Evolutionary conservation across 345 rosid genomes (phyloP), one percentile per base, ranked within the genome.

Genomic region (Balakata baccata): DNA sequence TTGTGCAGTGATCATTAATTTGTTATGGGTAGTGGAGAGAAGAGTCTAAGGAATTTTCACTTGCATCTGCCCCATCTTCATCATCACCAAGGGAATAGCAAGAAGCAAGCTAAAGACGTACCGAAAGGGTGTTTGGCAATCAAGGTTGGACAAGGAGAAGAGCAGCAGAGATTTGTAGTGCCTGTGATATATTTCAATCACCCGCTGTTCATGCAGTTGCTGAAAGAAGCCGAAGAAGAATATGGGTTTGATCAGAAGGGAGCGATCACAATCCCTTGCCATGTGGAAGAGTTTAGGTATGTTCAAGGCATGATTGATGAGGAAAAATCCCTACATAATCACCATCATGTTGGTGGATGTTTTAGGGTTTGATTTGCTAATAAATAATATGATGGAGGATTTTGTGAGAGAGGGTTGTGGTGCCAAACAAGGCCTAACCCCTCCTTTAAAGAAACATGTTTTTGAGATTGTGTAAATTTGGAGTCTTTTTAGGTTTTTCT

Each of bases 251-350:
- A 79, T 39, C 82, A 79, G 61, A 79, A 74, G 52, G 82, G 82
- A 4, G 43, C 82, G 3, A 74, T 79, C 63, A 70, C 72, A 12
- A 79, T 79, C 47, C 82, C 82, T 64, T 79, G 82, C 62, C 78
- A 79, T n/a, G 82, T 79, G 64, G 82, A 79, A 46, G 82, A 79
- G 63, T 79, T 79, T 75, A 69, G 68, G 72, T 41, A 58, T 66
- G 78, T 79, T 25, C 82, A 59, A 51, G 57, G 78, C 49, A 63
- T 85, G 82, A 91, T 91, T 60, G 93, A 87, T 56, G 81, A 80
- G 75, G 96, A 91, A 58, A 84, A 78, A 10, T 81, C 88, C 62
- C 72, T 82, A 49, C 78, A 80, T 52, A 84, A 88, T 39, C 86
- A 89, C 45, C 86, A 87, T 17, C 80, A 83, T 8, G 0, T 1